Evolutionary conservation across 1,139 yeast species (phyloP).

Genomic region (Geotrichum cucujoidarum): DNA sequence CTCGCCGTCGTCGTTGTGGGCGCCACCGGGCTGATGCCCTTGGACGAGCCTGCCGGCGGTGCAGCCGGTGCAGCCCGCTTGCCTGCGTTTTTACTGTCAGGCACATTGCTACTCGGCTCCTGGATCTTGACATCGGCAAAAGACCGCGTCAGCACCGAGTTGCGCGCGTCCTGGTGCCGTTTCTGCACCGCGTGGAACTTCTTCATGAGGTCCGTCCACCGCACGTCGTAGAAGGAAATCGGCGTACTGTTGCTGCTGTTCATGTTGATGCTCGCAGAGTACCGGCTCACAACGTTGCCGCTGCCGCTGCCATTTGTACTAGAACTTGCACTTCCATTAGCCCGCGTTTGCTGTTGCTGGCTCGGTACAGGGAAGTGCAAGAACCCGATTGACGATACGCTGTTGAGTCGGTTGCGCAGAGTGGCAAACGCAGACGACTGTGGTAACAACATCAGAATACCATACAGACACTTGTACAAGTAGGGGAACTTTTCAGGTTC

Average conservation of each 20-base stretch:
- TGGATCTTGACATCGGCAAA: conserved; percentile 11
- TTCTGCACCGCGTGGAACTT: conserved; percentile 59
- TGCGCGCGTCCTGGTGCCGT: conserved; percentile 44
- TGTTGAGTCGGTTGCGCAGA: conserved; percentile 67
- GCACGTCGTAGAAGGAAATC: conserved; percentile 25
- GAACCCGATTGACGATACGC: conserved; percentile 44
- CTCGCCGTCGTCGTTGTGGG: conserved; percentile 7
- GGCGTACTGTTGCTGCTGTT: conserved; percentile 15
- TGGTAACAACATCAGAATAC: conserved; percentile 88
- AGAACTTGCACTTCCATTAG: neutral
- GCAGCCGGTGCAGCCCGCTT: no score
- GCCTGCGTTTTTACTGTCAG: no score
- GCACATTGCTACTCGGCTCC: no score
- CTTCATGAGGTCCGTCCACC: conserved; percentile 56
- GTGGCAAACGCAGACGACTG: conserved; percentile 90
- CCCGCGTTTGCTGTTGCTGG: conserved; percentile 12
- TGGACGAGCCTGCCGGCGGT: no score
- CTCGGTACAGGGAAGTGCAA: conserved; percentile 30
- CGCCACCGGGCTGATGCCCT: conserved; percentile 6
- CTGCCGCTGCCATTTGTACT: conserved; percentile 6
- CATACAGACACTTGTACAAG: conserved; percentile 82
- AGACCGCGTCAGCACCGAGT: conserved; percentile 13
- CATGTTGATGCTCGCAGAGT: conserved; percentile 13
- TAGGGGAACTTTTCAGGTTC: conserved; percentile 83
- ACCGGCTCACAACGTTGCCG: conserved; percentile 14